Evolutionary conservation across 1,139 yeast genomes (phyloP).

Genomic region (Taphrina deformans): DNA sequence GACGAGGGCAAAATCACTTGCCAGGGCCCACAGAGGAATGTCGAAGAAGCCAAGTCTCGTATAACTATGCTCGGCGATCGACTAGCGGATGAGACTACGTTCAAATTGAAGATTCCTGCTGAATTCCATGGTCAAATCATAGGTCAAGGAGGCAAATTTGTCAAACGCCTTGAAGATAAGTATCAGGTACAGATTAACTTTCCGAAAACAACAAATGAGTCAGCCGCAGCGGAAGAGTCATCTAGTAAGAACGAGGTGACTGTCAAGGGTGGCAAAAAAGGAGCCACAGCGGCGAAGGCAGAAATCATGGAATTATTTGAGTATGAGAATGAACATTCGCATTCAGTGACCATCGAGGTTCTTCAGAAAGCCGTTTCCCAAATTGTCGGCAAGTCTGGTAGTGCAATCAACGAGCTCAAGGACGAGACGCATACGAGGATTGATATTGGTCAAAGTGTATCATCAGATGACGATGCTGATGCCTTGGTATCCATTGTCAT

Average conservation of each 20-base stretch:
- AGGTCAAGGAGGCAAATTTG: constrained; percentile 80
- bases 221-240: constrained; percentile 41
- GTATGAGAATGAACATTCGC: constrained; percentile 86
- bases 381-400: constrained; percentile 88
- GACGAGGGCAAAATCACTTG: constrained; percentile 61
- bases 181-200: constrained; percentile 80
- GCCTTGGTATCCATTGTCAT: constrained; percentile 61
- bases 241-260: constrained; percentile 61
- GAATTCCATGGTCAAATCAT: constrained; percentile 79
- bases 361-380: constrained; percentile 74
- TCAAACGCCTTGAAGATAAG: constrained; percentile 82
- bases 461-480: constrained; percentile 42
- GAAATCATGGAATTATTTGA: constrained; percentile 81
- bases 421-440: constrained; percentile 78
- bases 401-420: constrained; percentile 75
- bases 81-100: constrained; percentile 78
- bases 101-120: constrained; percentile 66
- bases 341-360: constrained; percentile 60
- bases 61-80: constrained; percentile 63
- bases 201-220: constrained; percentile 50
- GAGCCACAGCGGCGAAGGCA: constrained; percentile 79
- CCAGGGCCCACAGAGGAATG: constrained; percentile 77
- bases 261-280: constrained; percentile 87
- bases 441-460: constrained; percentile 57
- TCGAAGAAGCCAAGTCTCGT: constrained; percentile 67